phyloP scores from a whole-genome alignment of 2,329 filamentous ascomycete genomes.

The Neopestalotiopsis sp. region DNA sequence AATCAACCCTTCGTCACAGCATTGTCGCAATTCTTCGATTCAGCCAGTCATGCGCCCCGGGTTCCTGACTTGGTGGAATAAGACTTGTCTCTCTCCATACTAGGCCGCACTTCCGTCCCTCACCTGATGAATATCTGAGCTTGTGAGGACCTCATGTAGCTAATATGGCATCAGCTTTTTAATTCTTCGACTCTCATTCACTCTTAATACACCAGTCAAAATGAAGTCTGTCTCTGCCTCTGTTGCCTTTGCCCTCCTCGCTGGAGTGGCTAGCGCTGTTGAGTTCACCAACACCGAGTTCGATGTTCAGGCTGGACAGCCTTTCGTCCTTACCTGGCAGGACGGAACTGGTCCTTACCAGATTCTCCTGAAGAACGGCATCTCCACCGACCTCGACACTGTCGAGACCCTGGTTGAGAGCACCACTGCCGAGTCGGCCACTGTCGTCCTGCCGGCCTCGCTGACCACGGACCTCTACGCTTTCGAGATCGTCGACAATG shows the following conservation, averaged over 20 bases:
- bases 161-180: slow-evolving; percentile 11
- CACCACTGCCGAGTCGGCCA: slow-evolving; percentile 39
- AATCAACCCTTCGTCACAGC: background rate
- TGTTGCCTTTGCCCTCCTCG: slow-evolving; percentile 35
- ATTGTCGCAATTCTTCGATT: background rate
- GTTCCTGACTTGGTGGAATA: background rate
- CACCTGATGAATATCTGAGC: background rate
- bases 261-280: slow-evolving; percentile 37
- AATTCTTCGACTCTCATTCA: slow-evolving; percentile 27
- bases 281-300: slow-evolving; percentile 41
- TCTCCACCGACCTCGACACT: slow-evolving; percentile 38
- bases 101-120: background rate
- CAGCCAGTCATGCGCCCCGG: background rate
- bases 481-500: slow-evolving; percentile 45
- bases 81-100: slow-evolving; percentile 1
- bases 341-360: slow-evolving; percentile 46
- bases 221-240: slow-evolving; percentile 38
- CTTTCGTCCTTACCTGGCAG: slow-evolving; percentile 51
- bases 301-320: slow-evolving; percentile 40
- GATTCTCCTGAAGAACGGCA: slow-evolving; percentile 45
- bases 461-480: slow-evolving; percentile 48
- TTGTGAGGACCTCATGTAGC: slow-evolving; percentile 16
- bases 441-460: slow-evolving; percentile 42
- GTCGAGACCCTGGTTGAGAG: slow-evolving; percentile 40
- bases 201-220: slow-evolving; percentile 28